Conservation (phyloP, 495 filamentous ascomycete genomes). For the Chlorociboria aeruginascens region DNA sequence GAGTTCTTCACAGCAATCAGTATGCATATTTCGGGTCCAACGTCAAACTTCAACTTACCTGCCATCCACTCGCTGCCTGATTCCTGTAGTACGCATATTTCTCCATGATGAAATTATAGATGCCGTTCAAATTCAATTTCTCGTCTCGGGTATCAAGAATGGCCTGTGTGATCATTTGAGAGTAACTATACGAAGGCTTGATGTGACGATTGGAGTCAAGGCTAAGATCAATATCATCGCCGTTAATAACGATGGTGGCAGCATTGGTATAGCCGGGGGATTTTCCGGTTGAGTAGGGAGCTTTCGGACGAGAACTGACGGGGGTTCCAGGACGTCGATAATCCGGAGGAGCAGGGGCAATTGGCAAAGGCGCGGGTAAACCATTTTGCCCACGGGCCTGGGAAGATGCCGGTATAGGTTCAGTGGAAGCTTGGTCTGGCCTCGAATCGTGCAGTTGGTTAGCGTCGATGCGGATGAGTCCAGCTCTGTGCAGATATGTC, state of each 20-base stretch:
- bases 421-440: slow-evolving; percentile 5
- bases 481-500: slow-evolving; percentile 39
- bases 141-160: slow-evolving; percentile 76
- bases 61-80: slow-evolving; percentile 69
- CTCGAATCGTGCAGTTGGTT: background rate
- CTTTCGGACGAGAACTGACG: slow-evolving; percentile 22
- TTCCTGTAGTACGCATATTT: slow-evolving; percentile 85
- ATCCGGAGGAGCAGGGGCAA: slow-evolving; percentile 59
- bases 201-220: slow-evolving; percentile 71
- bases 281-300: slow-evolving; percentile 23
- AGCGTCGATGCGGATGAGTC: slow-evolving; percentile 18
- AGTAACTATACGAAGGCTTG: slow-evolving; percentile 92
- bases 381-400: slow-evolving; percentile 32
- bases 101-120: slow-evolving; percentile 82
- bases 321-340: slow-evolving; percentile 59
- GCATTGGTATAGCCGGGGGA: slow-evolving; percentile 28
- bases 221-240: slow-evolving; percentile 64
- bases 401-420: background rate
- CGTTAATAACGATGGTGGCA: slow-evolving; percentile 34
- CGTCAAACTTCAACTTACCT: slow-evolving; percentile 36
- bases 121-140: slow-evolving; percentile 75
- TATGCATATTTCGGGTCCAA: background rate
- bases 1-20: slow-evolving; percentile 52
- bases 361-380: slow-evolving; percentile 42
- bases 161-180: slow-evolving; percentile 92